Percentiles rank a stretch among this genome's conserved stretches.
Evolutionary conservation across 495 filamentous ascomycete species (phyloP).

Genomic region (Aspergillus wentii): DNA sequence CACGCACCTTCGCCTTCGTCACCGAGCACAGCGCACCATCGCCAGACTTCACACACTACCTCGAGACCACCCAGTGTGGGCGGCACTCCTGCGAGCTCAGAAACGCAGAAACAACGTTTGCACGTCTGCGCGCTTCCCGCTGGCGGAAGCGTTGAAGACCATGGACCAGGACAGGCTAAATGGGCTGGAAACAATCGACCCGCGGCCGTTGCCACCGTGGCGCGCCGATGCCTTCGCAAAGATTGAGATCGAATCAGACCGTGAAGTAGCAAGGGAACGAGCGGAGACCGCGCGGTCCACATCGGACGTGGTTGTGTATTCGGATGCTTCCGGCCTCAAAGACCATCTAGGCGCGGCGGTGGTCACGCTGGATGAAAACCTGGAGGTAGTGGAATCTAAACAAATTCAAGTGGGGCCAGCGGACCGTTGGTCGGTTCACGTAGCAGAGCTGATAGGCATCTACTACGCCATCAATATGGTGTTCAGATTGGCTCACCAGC

Average conservation of each 20-base stretch:
- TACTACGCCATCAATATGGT: slow-evolving; percentile 6
- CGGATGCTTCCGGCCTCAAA: slow-evolving; percentile 6
- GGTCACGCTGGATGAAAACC: slow-evolving; percentile 5
- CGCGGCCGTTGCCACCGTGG: slow-evolving; percentile 9
- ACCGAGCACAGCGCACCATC: slow-evolving; percentile 3
- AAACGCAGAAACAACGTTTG: slow-evolving; percentile 10
- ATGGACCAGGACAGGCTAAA: slow-evolving; percentile 10
- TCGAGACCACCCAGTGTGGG: slow-evolving; percentile 5
- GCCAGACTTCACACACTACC: slow-evolving; percentile 7
- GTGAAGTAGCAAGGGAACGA: slow-evolving; percentile 7
- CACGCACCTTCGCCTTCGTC: slow-evolving; percentile 6
- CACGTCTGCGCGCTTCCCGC: slow-evolving; percentile 6
- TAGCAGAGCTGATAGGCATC: slow-evolving; percentile 9
- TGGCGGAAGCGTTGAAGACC: slow-evolving; percentile 13
- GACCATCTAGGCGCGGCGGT: slow-evolving; percentile 9
- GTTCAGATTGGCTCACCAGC: slow-evolving; percentile 1
- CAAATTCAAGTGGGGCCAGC: slow-evolving; percentile 8
- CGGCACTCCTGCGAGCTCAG: slow-evolving; percentile 4
- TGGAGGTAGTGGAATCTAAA: slow-evolving; percentile 1
- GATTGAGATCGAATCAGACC: slow-evolving; percentile 13
- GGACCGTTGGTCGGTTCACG: slow-evolving; percentile 13
- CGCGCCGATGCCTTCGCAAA: slow-evolving; percentile 3
- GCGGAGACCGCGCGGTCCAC: neutral
- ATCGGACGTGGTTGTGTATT: slow-evolving; percentile 5
- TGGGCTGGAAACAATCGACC: slow-evolving; percentile 17